A percentile compares a stretch with the other conserved stretches of the same genome.
phyloP scores from a whole-genome alignment of 768 basidiomycete genomes.

The Tricholoma matsutake region DNA sequence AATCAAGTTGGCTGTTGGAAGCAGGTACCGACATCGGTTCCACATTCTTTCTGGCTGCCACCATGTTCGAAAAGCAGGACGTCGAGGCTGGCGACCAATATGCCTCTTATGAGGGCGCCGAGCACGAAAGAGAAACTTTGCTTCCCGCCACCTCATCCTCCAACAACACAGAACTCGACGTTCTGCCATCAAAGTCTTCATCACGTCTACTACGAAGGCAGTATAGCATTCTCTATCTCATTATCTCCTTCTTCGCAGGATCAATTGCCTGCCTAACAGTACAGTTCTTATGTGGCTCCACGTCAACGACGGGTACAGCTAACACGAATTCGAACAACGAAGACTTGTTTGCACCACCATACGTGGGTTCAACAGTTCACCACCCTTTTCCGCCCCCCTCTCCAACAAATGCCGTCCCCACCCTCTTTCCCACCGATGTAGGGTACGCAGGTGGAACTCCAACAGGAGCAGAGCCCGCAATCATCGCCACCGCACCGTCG shows the following conservation, averaged over 20 bases:
- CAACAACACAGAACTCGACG: constrained; percentile 1
- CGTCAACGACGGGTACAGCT: constrained; percentile 6
- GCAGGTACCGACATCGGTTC: too few relatives aligned
- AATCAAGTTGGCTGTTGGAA: too few relatives aligned
- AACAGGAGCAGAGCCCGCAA: constrained; percentile 73
- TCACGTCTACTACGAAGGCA: constrained; percentile 17
- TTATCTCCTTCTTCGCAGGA: constrained; percentile 53
- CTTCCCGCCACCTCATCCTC: constrained; percentile 22
- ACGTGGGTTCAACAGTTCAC: constrained; percentile 68
- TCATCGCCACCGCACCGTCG: constrained; percentile 71
- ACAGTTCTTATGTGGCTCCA: constrained; percentile 45
- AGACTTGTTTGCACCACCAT: constrained; percentile 50
- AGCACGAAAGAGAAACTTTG: constrained; percentile 35
- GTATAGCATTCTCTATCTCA: constrained; percentile 37
- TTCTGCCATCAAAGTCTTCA: constrained; percentile 7
- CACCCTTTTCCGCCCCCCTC: constrained; percentile 70
- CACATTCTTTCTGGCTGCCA: constrained; percentile 2
- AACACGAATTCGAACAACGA: constrained; percentile 22
- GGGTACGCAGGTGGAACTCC: constrained; percentile 78
- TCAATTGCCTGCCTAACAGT: constrained; percentile 45
- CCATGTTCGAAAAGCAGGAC: constrained; percentile 18
- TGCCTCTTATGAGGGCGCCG: constrained; percentile 5
- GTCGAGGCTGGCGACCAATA: constrained; percentile 18
- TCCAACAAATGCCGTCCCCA: constrained; percentile 71
- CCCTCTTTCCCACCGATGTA: constrained; percentile 72